Percentiles rank a stretch among this genome's conserved stretches.
These are phyloP conservation scores for Boletus patriciae DNA, from an alignment of 768 basidiomycete genomes.

Conservation along the genomic window DNA sequence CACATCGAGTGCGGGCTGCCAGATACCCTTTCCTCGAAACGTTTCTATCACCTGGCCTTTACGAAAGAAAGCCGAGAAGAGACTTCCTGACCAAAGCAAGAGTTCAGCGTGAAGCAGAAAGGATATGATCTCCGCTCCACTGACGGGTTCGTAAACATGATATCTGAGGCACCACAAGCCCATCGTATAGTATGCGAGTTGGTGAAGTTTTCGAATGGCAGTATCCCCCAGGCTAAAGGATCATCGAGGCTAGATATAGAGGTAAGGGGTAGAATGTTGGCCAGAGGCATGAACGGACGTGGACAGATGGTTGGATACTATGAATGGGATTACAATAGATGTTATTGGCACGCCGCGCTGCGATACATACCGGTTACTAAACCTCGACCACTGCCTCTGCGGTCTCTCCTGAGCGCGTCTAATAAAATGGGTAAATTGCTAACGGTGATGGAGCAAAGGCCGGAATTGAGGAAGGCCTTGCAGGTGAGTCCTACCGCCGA, in stretches of 20 bases:
- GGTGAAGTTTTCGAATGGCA: conserved; percentile 65
- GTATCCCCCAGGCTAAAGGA: conserved; percentile 83
- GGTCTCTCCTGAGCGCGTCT: conserved; percentile 53
- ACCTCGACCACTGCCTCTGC: conserved; percentile 54
- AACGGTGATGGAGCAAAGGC: conserved; percentile 67
- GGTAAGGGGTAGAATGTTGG: conserved; percentile 4
- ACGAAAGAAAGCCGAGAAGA: conserved; percentile 83
- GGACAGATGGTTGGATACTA: conserved; percentile 93
- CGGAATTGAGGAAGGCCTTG: conserved; percentile 72
- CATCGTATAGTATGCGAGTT: conserved; percentile 69
- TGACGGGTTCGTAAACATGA: conserved; percentile 93
- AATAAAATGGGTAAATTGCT: conserved; percentile 66
- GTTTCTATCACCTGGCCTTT: conserved; percentile 92
- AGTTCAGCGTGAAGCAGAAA: conserved; percentile 13
- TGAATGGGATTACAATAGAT: conserved; percentile 4
- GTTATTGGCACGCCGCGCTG: conserved; percentile 1
- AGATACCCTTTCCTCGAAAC: conserved; percentile 84
- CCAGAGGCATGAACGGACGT: conserved; percentile 54
- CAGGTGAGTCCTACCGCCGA: conserved; percentile 70
- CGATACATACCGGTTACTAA: conserved; percentile 65
- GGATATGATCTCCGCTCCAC: conserved; percentile 26
- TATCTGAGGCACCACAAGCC: conserved; percentile 90
- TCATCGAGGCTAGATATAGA: conserved; percentile 64
- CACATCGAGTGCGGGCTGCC: conserved; percentile 82
- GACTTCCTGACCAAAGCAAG: conserved; percentile 46